These are phyloP conservation scores for Aquilaria malaccensis DNA, from an alignment of 345 rosid genomes.

Conservation along the genomic window DNA sequence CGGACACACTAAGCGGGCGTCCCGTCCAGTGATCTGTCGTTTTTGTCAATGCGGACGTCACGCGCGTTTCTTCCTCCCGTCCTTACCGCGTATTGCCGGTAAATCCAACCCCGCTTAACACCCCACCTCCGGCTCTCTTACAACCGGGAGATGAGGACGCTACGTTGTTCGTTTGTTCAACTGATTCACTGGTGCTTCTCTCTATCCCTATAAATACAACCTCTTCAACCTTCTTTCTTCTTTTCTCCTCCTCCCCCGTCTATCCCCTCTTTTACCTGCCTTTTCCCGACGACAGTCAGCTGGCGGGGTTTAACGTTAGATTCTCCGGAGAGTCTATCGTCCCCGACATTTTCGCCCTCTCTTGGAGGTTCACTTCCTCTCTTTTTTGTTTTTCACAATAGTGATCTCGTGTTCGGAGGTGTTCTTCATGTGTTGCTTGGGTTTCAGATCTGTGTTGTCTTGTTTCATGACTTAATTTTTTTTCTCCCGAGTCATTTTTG, in stretches of 20 bases:
- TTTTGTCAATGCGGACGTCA: no score
- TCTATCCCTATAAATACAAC: no score
- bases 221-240: background rate
- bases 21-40: no score
- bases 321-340: constrained; percentile 11
- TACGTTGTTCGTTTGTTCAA: no score
- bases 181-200: no score
- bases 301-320: constrained; percentile 15
- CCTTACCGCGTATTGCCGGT: no score
- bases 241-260: constrained; percentile 19
- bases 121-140: no score
- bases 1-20: no score
- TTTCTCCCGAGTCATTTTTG: background rate
- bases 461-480: background rate
- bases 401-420: background rate
- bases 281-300: constrained; percentile 27
- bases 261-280: constrained; percentile 12
- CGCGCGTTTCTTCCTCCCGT: no score
- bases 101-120: no score
- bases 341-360: constrained; percentile 7
- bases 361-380: constrained; percentile 18
- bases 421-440: background rate
- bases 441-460: constrained; percentile 36
- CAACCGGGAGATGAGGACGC: no score
- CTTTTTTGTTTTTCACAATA: background rate